phyloP scores from a whole-genome alignment of 352 stramenopile species.

The Thraustotheca clavata region DNA sequence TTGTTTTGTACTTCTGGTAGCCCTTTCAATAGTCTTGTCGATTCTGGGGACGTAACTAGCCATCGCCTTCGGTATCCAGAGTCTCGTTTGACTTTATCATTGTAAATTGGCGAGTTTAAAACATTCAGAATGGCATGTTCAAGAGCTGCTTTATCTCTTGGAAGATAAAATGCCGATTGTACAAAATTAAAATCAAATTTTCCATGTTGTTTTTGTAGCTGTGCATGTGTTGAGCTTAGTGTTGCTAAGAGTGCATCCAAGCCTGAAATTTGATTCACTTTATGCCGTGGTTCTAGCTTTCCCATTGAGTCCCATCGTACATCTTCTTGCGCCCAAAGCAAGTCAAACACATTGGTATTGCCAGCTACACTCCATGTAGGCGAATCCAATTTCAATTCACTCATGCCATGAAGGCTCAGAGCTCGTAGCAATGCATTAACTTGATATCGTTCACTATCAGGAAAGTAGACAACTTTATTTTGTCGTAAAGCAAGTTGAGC shows the following conservation, averaged over 20 bases:
- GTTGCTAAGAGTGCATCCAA: conserved; percentile 38
- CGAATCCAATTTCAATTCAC: background rate
- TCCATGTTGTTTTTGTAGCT: conserved; percentile 29
- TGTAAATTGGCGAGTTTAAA: conserved; percentile 34
- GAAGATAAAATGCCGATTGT: conserved; percentile 45
- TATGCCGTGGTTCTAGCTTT: conserved; percentile 18
- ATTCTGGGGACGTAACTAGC: background rate
- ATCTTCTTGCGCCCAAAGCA: conserved; percentile 48
- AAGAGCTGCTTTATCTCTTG: conserved; percentile 43
- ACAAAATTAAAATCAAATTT: conserved; percentile 67
- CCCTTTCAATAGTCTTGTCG: conserved; percentile 7
- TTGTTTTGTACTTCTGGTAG: background rate
- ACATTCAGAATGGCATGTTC: conserved; percentile 32
- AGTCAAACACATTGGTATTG: conserved; percentile 44
- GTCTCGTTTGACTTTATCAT: background rate
- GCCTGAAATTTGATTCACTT: conserved; percentile 67
- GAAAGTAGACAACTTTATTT: background rate
- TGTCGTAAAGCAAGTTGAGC: background rate
- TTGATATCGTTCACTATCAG: background rate
- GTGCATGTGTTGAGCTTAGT: conserved; percentile 31
- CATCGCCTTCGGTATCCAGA: background rate
- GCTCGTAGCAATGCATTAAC: background rate
- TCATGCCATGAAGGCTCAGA: background rate
- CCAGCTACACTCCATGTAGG: conserved; percentile 9
- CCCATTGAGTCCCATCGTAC: background rate